Evolutionary conservation across 345 rosid species (phyloP).

Genomic region (Salix udensis): DNA sequence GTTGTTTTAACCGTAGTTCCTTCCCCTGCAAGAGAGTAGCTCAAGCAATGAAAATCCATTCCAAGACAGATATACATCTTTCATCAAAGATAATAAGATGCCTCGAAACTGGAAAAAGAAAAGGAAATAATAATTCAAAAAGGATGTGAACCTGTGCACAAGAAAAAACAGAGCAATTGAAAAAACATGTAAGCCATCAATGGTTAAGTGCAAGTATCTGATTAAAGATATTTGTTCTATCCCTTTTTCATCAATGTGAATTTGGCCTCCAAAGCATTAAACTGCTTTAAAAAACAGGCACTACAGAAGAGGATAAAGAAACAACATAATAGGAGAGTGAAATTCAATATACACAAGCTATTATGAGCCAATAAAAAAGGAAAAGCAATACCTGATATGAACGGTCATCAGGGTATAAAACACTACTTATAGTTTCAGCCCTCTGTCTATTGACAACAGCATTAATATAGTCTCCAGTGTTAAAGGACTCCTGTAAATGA

Average conservation of each 20-base stretch:
- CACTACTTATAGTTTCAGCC: constrained; percentile 45
- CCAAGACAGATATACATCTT: not conserved
- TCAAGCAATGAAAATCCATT: constrained; percentile 5
- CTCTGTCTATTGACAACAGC: constrained; percentile 46
- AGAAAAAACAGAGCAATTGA: no score
- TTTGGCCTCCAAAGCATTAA: not conserved
- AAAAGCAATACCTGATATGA: constrained; percentile 35
- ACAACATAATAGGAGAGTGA: not conserved
- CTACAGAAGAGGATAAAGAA: not conserved
- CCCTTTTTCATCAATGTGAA: not conserved
- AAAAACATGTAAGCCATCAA: not conserved
- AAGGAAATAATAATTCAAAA: not conserved
- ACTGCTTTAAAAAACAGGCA: not conserved
- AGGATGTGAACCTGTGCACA: not conserved
- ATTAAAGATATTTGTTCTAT: not conserved
- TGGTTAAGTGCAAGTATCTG: no score
- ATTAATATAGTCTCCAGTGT: constrained; percentile 46
- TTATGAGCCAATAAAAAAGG: constrained; percentile 2
- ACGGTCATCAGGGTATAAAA: constrained; percentile 46
- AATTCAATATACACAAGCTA: constrained; percentile 7
- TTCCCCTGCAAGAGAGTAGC: constrained; percentile 38
- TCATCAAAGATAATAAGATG: not conserved
- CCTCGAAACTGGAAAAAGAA: not conserved
- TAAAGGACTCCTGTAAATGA: constrained; percentile 37
- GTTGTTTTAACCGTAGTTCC: constrained; percentile 50